phyloP scores from a whole-genome alignment of 257 asterid genomes.

The Salvia rosmarinus region DNA sequence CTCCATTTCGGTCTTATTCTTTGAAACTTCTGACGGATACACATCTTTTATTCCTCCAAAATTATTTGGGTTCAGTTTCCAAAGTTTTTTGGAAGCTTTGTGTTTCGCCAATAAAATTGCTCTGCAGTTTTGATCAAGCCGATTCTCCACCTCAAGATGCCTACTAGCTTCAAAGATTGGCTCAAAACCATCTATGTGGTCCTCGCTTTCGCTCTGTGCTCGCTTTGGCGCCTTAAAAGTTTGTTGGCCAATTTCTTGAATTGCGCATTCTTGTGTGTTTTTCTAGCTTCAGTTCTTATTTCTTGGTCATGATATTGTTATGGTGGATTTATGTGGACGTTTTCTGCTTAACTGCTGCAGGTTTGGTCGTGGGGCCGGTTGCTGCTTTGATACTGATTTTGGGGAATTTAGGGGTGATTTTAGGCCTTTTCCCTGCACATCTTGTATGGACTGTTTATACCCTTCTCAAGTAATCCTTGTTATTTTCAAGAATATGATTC shows the following conservation, averaged over 20 bases:
- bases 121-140: not conserved
- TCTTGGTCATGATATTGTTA: conserved; percentile 19
- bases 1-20: conserved; percentile 19
- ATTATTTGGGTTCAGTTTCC: conserved; percentile 26
- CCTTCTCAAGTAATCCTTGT: conserved; percentile 62
- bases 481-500: not conserved
- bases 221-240: conserved; percentile 85
- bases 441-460: conserved; percentile 81
- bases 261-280: not conserved
- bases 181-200: conserved; percentile 60
- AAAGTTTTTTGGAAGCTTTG: conserved; percentile 20
- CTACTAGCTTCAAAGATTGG: conserved; percentile 44
- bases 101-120: not conserved
- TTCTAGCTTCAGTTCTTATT: not conserved
- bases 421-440: conserved; percentile 92
- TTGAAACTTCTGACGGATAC: conserved; percentile 16
- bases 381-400: conserved; percentile 66
- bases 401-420: conserved; percentile 82
- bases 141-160: conserved; percentile 46
- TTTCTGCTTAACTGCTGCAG: conserved; percentile 45
- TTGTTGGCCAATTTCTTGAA: conserved; percentile 28
- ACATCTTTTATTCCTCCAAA: conserved; percentile 14
- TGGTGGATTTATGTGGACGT: not conserved
- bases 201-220: conserved; percentile 68
- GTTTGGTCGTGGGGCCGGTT: conserved; percentile 82